phyloP scores from a whole-genome alignment of 352 stramenopile species.

The Thraustochytrium striatum region DNA sequence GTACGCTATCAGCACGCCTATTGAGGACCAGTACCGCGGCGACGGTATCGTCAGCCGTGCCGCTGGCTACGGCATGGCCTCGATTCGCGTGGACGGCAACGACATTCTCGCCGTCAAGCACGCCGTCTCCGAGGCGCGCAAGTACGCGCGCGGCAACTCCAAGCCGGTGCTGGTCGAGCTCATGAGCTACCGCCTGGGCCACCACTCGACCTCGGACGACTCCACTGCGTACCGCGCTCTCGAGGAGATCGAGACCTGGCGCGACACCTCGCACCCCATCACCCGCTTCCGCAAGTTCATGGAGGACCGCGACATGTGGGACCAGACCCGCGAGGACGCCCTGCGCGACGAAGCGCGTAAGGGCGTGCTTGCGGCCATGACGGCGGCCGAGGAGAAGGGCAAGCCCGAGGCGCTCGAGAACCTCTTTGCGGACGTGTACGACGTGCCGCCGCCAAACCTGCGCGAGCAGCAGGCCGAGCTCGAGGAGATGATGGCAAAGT shows the following conservation, averaged over 20 bases:
- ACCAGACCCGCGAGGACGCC: slow-evolving; percentile 70
- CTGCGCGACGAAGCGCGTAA: slow-evolving; percentile 76
- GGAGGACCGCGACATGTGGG: slow-evolving; percentile 77
- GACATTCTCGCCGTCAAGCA: slow-evolving; percentile 92
- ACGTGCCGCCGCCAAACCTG: slow-evolving; percentile 85
- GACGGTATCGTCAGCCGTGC: slow-evolving; percentile 91
- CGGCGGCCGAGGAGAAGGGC: slow-evolving; percentile 80
- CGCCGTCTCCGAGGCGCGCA: slow-evolving; percentile 76
- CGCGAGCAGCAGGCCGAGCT: slow-evolving; percentile 86
- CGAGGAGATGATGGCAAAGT: slow-evolving; percentile 81
- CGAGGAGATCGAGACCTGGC: slow-evolving; percentile 81
- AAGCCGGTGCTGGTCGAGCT: slow-evolving; percentile 90
- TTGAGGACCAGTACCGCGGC: slow-evolving; percentile 89
- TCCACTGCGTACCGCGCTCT: slow-evolving; percentile 87
- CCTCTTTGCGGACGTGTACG: slow-evolving; percentile 96
- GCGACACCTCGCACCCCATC: slow-evolving; percentile 67
- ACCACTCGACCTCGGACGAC: slow-evolving; percentile 98
- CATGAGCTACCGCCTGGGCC: slow-evolving; percentile 96
- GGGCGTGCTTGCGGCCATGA: slow-evolving; percentile 69
- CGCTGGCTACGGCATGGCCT: slow-evolving; percentile 90
- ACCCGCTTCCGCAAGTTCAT: slow-evolving; percentile 83
- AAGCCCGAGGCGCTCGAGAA: slow-evolving; percentile 70
- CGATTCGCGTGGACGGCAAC: slow-evolving; percentile 95
- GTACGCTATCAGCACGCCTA: slow-evolving; percentile 93
- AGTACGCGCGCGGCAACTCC: slow-evolving; percentile 71